Evolutionary conservation across 2,329 filamentous ascomycete species (phyloP), one percentile per base, ranked within the genome.

Genomic region (Penicillium glabrum): DNA sequence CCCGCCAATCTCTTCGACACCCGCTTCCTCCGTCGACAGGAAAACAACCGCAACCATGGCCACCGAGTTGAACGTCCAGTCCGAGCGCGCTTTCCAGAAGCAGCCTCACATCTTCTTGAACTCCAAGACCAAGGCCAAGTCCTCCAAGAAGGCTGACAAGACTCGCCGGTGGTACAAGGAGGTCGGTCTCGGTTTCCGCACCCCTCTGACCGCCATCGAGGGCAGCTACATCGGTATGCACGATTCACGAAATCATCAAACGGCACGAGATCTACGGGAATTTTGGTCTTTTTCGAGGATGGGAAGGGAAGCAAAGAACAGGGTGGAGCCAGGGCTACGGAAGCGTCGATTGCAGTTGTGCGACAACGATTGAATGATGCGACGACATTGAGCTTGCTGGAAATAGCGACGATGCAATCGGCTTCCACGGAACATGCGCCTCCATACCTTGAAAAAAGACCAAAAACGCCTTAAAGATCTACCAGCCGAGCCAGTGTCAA

Each of bases 31-130:
- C 69, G 74, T 77, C 73, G 72, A 70, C 71, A 49, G 31, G 35
- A 71, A 79, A 77, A 79, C 77, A 41, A 76, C 77, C 81, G 82
- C 82, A 84, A 87, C 79, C 81, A 96, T 96, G 92, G 92, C 92
- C 80, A 96, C 92, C 87, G 92, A 96, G 86, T 87, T 97, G 85
- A 96, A 92, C 81, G 95, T 99, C 83, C 95, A 99, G 89, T 96
- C 91, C 80, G 95, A 99, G 89, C 93, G 95, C 86, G 95, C 95
- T 87, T 99, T 90, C 91, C 95, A 98, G 84, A 99, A 99, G 89
- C 93, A 99, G 88, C 95, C 95, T 81, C 95, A 99, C 84, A 96
- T 99, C 87, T 99, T 98, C 91, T 88, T 90, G 77, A 97, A 98
- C 89, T 86, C 89, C 79, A 99, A 99, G 89, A 83, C 85, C 80